Conservation (phyloP, 73 alveolate species). For the Stentor roeselii region DNA sequence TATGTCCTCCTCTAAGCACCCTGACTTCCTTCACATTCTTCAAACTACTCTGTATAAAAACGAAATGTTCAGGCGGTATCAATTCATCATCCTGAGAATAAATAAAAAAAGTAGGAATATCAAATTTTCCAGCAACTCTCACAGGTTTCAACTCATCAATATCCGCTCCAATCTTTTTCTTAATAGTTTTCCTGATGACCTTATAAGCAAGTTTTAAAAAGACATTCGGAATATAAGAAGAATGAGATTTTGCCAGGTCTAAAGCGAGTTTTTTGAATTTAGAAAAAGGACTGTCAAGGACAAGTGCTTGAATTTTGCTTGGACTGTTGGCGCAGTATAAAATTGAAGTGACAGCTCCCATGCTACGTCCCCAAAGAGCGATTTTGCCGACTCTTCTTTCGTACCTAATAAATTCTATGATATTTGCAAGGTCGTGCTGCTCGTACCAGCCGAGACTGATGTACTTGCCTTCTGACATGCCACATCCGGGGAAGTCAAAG, state of each 20-base stretch:
- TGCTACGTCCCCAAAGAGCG: conserved; percentile 93
- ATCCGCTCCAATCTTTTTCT: conserved; percentile 85
- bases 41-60: conserved; percentile 73
- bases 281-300: conserved; percentile 81
- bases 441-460: conserved; percentile 58
- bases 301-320: conserved; percentile 58
- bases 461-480: conserved; percentile 63
- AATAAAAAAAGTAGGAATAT: conserved; percentile 86
- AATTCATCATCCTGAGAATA: conserved; percentile 87
- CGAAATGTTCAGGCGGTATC: conserved; percentile 81
- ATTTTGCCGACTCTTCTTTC: conserved; percentile 61
- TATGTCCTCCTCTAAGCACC: conserved; percentile 31
- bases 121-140: conserved; percentile 65
- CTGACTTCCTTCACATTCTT: conserved; percentile 71
- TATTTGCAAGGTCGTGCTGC: conserved; percentile 57
- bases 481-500: conserved; percentile 62
- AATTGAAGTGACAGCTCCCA: conserved; percentile 94
- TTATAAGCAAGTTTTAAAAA: conserved; percentile 67
- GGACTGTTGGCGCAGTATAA: conserved; percentile 68
- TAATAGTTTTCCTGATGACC: conserved; percentile 67
- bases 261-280: conserved; percentile 67
- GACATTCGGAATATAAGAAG: conserved; percentile 47
- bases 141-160: conserved; percentile 78
- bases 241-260: conserved; percentile 66
- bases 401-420: conserved; percentile 44